Conservation (phyloP, 2,329 filamentous ascomycete species). For the Cytospora leucostoma region DNA sequence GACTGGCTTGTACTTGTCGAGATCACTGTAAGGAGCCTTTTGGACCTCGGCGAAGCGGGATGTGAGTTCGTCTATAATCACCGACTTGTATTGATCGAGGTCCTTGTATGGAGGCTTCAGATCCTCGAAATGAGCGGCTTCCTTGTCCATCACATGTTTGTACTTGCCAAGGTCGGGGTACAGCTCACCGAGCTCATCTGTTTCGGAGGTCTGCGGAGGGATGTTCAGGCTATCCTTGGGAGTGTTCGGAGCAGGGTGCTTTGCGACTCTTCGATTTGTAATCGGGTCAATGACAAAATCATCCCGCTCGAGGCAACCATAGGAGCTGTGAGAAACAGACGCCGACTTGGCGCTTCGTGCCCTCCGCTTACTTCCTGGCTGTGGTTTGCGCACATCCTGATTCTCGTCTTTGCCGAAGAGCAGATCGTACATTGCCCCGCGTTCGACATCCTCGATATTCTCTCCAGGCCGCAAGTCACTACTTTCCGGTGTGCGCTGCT, state of each 20-base stretch:
- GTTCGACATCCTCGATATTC: constrained; percentile 48
- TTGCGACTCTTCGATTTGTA: constrained; percentile 55
- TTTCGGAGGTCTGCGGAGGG: constrained; percentile 38
- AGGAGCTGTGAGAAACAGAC: constrained; percentile 8
- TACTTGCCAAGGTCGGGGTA: constrained; percentile 28
- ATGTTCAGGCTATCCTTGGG: constrained; percentile 31
- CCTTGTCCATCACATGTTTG: constrained; percentile 18
- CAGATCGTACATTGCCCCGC: constrained; percentile 47
- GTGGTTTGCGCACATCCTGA: neutral
- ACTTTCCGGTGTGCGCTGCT: constrained; percentile 40
- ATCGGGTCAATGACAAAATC: constrained; percentile 59
- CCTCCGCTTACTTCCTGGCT: constrained; percentile 7
- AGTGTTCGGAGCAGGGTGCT: constrained; percentile 30
- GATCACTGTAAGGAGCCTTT: constrained; percentile 29
- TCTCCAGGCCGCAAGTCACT: constrained; percentile 42
- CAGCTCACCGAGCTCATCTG: constrained; percentile 14
- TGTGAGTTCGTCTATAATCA: constrained; percentile 36
- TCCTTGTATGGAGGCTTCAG: constrained; percentile 39
- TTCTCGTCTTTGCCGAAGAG: constrained; percentile 35
- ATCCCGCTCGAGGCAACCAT: constrained; percentile 24
- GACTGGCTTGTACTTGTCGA: constrained; percentile 38
- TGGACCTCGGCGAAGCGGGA: constrained; percentile 34
- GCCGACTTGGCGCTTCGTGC: neutral
- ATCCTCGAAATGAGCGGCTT: constrained; percentile 35
- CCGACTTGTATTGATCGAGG: constrained; percentile 41